Evolutionary conservation across 2,329 filamentous ascomycete genomes (phyloP).

Genomic region (Orbilia ellipsospora): DNA sequence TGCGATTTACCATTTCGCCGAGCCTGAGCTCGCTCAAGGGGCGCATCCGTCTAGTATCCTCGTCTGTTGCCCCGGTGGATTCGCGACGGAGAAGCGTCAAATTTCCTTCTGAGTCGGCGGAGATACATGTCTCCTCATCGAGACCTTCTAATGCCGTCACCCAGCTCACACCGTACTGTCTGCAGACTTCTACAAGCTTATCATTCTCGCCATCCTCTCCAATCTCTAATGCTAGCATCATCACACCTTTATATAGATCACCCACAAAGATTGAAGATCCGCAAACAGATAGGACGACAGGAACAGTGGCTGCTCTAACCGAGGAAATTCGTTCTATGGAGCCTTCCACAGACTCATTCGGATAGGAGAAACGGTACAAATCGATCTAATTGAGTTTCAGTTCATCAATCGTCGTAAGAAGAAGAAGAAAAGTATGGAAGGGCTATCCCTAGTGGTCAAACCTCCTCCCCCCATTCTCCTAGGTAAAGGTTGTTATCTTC

Average conservation of each 20-base stretch:
- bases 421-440: too few species aligned
- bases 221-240: slow-evolving; percentile 61
- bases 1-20: slow-evolving; percentile 92
- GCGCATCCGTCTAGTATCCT: slow-evolving; percentile 77
- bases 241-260: slow-evolving; percentile 88
- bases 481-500: not conserved
- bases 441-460: too few species aligned
- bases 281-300: slow-evolving; percentile 80
- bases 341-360: slow-evolving; percentile 23
- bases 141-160: slow-evolving; percentile 80
- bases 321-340: slow-evolving; percentile 73
- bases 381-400: slow-evolving; percentile 51
- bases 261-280: slow-evolving; percentile 82
- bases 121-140: slow-evolving; percentile 78
- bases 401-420: not conserved
- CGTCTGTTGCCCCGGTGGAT: slow-evolving; percentile 74
- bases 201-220: slow-evolving; percentile 70
- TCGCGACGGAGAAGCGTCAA: slow-evolving; percentile 83
- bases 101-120: slow-evolving; percentile 89
- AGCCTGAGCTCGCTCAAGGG: slow-evolving; percentile 84
- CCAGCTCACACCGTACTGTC: slow-evolving; percentile 78
- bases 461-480: too few species aligned
- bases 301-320: slow-evolving; percentile 84
- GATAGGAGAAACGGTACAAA: slow-evolving; percentile 55
- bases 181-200: slow-evolving; percentile 76